phyloP scores from a whole-genome alignment of 2,329 filamentous ascomycete genomes.

The Phaeosphaeria sp. region DNA sequence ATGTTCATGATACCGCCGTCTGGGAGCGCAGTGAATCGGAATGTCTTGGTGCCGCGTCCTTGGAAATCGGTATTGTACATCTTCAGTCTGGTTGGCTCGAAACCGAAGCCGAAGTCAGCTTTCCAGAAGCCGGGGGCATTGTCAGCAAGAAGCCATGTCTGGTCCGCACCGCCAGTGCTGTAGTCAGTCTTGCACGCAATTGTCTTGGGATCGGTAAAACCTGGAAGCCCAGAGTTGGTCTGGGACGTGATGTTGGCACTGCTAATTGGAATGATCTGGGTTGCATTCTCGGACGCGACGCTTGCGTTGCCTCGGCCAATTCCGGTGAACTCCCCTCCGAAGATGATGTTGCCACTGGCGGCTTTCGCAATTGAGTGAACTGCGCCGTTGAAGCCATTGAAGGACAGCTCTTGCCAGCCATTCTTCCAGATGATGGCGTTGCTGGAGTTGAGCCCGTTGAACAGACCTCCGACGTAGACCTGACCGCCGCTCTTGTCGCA shows the following conservation, averaged over 20 bases:
- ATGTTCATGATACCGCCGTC: conserved; percentile 95
- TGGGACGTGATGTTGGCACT: conserved; percentile 76
- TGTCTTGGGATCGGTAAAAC: conserved; percentile 77
- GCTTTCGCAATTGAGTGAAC: conserved; percentile 85
- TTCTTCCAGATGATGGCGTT: conserved; percentile 87
- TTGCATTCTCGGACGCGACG: conserved; percentile 69
- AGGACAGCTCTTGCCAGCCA: conserved; percentile 79
- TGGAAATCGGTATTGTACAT: conserved; percentile 87
- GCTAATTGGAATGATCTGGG: conserved; percentile 83
- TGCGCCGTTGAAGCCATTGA: conserved; percentile 92
- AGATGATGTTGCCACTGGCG: conserved; percentile 84
- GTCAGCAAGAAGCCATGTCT: conserved; percentile 83
- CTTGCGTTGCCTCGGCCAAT: conserved; percentile 85
- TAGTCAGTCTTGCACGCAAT: conserved; percentile 80
- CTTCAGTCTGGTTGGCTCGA: conserved; percentile 84
- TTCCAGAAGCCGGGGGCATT: conserved; percentile 80
- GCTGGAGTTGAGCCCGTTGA: conserved; percentile 79
- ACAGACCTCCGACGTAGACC: conserved; percentile 92
- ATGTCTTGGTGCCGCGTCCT: conserved; percentile 86
- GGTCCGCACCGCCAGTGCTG: conserved; percentile 69
- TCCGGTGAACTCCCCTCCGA: conserved; percentile 88
- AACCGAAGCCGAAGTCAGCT: conserved; percentile 82
- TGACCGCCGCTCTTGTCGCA: conserved; percentile 79
- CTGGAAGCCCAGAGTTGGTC: conserved; percentile 66
- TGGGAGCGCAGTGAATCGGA: conserved; percentile 83